Evolutionary conservation across 2,329 filamentous ascomycete species (phyloP).

Genomic region (Alternaria tenuissima): DNA sequence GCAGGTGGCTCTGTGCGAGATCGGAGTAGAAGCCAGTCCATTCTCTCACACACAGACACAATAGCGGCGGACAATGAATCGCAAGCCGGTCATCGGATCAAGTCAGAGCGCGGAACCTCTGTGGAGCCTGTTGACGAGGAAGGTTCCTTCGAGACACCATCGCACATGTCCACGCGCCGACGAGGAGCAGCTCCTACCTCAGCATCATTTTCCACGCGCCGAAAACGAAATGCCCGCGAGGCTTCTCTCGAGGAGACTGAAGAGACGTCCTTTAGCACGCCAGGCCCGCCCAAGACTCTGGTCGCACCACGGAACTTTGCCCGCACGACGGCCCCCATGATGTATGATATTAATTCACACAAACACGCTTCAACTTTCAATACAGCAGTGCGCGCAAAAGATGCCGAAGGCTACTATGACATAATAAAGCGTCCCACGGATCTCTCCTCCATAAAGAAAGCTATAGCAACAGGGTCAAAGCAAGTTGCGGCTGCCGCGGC

Average conservation of each 20-base stretch:
- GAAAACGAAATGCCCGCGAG: conserved; percentile 52
- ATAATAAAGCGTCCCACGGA: conserved; percentile 62
- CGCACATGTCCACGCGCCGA: conserved; percentile 43
- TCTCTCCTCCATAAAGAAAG: conserved; percentile 60
- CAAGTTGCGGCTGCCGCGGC: conserved; percentile 63
- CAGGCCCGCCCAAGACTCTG: conserved; percentile 44
- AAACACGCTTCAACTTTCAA: conserved; percentile 62
- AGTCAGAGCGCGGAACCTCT: conserved; percentile 58
- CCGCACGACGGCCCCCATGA: conserved; percentile 57
- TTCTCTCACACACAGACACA: conserved; percentile 56
- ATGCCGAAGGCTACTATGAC: conserved; percentile 61
- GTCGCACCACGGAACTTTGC: conserved; percentile 59
- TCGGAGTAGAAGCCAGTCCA: conserved; percentile 59
- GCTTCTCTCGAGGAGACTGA: conserved; percentile 44
- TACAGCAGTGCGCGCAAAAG: conserved; percentile 58
- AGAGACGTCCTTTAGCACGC: conserved; percentile 35
- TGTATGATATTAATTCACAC: conserved; percentile 61
- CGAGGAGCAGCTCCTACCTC: conserved; percentile 30
- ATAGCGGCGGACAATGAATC: conserved; percentile 52
- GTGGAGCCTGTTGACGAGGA: conserved; percentile 53
- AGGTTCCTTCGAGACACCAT: conserved; percentile 32
- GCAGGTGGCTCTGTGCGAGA: conserved; percentile 55
- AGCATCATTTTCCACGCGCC: conserved; percentile 48
- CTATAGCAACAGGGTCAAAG: conserved; percentile 60
- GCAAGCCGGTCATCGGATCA: conserved; percentile 52